These are phyloP conservation scores for Botrytis galanthina DNA, from an alignment of 2,329 filamentous ascomycete species.

Conservation along the genomic window DNA sequence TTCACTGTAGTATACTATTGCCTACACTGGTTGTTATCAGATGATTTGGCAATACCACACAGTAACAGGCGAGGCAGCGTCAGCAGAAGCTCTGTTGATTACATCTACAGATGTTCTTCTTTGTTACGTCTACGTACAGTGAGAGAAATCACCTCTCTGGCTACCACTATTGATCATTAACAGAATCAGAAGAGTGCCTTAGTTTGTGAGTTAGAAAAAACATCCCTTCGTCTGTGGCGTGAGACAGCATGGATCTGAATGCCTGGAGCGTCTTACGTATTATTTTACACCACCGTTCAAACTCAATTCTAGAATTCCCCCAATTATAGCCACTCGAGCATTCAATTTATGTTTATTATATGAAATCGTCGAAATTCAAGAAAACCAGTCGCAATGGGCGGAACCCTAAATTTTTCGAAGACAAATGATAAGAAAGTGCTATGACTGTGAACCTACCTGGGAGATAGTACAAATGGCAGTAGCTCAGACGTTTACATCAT, in stretches of 20 bases:
- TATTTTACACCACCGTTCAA: neutral
- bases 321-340: neutral
- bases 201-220: neutral
- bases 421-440: neutral
- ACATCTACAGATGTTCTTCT: neutral
- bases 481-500: neutral
- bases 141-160: neutral
- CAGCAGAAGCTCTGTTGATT: neutral
- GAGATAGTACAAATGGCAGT: neutral
- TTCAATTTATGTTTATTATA: neutral
- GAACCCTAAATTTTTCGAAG: neutral
- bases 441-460: neutral
- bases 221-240: neutral
- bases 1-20: too few species aligned
- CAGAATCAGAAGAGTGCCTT: neutral
- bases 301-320: neutral
- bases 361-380: neutral
- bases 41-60: too few species aligned
- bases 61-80: neutral
- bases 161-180: neutral
- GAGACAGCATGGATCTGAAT: neutral
- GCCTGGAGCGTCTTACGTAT: neutral
- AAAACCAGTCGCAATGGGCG: fast-evolving
- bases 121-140: neutral
- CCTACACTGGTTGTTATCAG: too few species aligned